These are phyloP conservation scores for Apiosordaria backusii DNA, from an alignment of 495 filamentous ascomycete species.

Conservation along the genomic window DNA sequence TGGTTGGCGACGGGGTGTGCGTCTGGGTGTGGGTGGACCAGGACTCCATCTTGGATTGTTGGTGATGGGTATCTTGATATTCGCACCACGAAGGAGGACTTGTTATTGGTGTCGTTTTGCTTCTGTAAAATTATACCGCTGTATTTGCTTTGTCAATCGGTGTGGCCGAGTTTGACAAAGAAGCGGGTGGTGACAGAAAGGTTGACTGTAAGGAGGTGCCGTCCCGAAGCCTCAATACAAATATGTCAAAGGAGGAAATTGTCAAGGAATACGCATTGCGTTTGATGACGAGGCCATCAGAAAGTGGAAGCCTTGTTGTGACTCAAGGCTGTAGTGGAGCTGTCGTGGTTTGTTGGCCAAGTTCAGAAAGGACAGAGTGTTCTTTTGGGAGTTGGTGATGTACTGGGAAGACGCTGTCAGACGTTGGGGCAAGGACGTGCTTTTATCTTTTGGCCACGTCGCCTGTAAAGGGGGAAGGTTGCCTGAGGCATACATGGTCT, in stretches of 20 bases:
- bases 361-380: slow-evolving; percentile 30
- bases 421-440: slow-evolving; percentile 24
- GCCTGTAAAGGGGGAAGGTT: slow-evolving; percentile 19
- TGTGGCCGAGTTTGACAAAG: slow-evolving; percentile 7
- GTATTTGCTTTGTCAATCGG: slow-evolving; percentile 2
- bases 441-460: slow-evolving; percentile 38
- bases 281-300: slow-evolving; percentile 26
- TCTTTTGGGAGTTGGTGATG: slow-evolving; percentile 15
- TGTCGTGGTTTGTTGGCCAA: slow-evolving; percentile 29
- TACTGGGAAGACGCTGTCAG: slow-evolving; percentile 15
- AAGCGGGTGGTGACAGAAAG: slow-evolving; percentile 5
- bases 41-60: slow-evolving; percentile 33
- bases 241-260: slow-evolving; percentile 28
- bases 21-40: slow-evolving; percentile 33
- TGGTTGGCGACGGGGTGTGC: slow-evolving; percentile 38
- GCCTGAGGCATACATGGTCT: slow-evolving; percentile 28
- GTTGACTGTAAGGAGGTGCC: slow-evolving; percentile 38
- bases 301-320: slow-evolving; percentile 21
- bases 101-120: slow-evolving; percentile 21
- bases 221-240: slow-evolving; percentile 44
- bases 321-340: slow-evolving; percentile 12
- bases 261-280: slow-evolving; percentile 26
- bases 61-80: slow-evolving; percentile 34
- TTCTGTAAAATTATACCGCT: slow-evolving; percentile 2
- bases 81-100: slow-evolving; percentile 35